Evolutionary conservation across 2,329 filamentous ascomycete genomes (phyloP).

Genomic region (Fusarium sp.): DNA sequence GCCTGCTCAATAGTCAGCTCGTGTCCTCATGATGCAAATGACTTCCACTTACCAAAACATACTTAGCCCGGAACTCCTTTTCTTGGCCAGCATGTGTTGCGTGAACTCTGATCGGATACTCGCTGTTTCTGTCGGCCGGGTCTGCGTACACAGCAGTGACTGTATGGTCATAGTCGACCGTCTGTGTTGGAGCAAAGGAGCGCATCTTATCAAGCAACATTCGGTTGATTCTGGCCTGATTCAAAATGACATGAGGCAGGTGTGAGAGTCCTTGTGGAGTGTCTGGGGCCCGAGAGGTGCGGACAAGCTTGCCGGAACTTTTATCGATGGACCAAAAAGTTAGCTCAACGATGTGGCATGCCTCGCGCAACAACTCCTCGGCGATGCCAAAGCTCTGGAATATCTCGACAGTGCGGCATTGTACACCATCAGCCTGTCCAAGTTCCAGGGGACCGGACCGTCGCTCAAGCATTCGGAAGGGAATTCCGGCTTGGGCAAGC

Average conservation of each 20-base stretch:
- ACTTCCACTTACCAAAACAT: constrained; percentile 35
- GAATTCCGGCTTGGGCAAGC: constrained; percentile 31
- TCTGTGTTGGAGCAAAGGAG: no score
- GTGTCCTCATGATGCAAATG: no score
- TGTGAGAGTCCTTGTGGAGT: constrained; percentile 26
- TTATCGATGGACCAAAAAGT: constrained; percentile 65
- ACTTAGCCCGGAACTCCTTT: constrained; percentile 30
- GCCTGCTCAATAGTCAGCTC: background rate
- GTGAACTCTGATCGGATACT: constrained; percentile 31
- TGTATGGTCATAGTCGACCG: no score
- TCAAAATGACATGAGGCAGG: constrained; percentile 37
- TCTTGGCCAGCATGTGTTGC: background rate
- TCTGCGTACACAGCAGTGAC: no score
- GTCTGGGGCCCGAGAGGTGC: constrained; percentile 15
- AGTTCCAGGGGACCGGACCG: constrained; percentile 29
- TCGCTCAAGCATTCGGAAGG: constrained; percentile 33
- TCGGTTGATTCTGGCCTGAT: constrained; percentile 35
- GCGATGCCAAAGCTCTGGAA: constrained; percentile 73
- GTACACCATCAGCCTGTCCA: constrained; percentile 37
- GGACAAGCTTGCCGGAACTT: constrained; percentile 6
- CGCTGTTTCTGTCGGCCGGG: background rate
- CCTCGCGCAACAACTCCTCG: constrained; percentile 68
- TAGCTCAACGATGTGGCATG: constrained; percentile 72
- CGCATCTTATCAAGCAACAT: constrained; percentile 29
- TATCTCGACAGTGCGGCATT: constrained; percentile 65